Conservation (phyloP, 169 alveolate species). For the Eimeria maxima region DNA sequence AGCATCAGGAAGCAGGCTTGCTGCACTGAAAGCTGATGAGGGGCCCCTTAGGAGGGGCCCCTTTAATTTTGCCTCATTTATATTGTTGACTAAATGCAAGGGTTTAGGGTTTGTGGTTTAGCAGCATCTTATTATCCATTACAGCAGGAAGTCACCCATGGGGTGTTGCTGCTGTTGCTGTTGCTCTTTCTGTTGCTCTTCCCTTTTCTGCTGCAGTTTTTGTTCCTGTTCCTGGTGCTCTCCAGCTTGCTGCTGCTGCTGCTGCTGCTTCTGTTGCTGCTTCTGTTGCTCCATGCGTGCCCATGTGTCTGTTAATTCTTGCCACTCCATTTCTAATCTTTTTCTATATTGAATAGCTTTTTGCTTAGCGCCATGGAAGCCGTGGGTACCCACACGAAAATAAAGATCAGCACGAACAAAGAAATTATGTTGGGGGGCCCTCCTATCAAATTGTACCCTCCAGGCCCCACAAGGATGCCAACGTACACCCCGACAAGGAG, state of each 20-base stretch:
- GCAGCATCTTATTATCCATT: no score
- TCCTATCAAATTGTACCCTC: slow-evolving; percentile 92
- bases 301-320: no score
- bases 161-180: slow-evolving; percentile 6
- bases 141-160: no score
- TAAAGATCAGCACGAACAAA: slow-evolving; percentile 91
- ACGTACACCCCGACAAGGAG: slow-evolving; percentile 92
- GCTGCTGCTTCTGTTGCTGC: no score
- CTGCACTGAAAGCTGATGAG: background rate
- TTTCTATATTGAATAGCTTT: slow-evolving; percentile 91
- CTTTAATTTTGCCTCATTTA: no score
- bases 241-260: no score
- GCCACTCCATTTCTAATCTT: slow-evolving; percentile 91
- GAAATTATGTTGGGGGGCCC: slow-evolving; percentile 92
- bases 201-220: slow-evolving; percentile 83
- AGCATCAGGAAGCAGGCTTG: no score
- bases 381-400: slow-evolving; percentile 89
- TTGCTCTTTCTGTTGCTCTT: slow-evolving; percentile 3
- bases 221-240: slow-evolving; percentile 91
- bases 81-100: no score
- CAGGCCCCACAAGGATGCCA: slow-evolving; percentile 95
- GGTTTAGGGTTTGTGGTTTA: no score
- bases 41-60: no score
- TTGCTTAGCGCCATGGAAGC: slow-evolving; percentile 90
- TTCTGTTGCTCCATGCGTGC: no score